Percentiles rank a stretch among this genome's conserved stretches.
Evolutionary conservation across 1,284 basidiomycete genomes (phyloP).

Genomic region (Ustilago xerochloae): DNA sequence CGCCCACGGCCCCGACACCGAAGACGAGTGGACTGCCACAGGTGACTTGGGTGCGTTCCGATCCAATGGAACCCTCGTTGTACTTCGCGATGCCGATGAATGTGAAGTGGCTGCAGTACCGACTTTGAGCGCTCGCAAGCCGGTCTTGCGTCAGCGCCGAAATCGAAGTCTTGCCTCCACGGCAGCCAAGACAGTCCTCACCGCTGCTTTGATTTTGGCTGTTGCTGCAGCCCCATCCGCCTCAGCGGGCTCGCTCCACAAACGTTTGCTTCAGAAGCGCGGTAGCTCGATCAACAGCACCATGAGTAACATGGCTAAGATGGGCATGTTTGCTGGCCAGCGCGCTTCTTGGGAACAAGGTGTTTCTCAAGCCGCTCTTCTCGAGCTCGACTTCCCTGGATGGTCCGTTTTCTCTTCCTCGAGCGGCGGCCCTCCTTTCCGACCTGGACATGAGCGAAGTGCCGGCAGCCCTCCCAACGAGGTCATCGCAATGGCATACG

Average conservation of each 20-base stretch:
- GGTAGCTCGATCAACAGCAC: slow-evolving; percentile 51
- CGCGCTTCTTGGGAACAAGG: slow-evolving; percentile 66
- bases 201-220: slow-evolving; percentile 10
- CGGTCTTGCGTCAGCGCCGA: slow-evolving; percentile 29
- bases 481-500: slow-evolving; percentile 56
- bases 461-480: slow-evolving; percentile 28
- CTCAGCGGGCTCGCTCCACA: slow-evolving; percentile 9
- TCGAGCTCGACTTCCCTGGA: slow-evolving; percentile 55
- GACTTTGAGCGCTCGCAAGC: slow-evolving; percentile 31
- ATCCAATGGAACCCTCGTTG: slow-evolving; percentile 64
- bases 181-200: slow-evolving; percentile 18
- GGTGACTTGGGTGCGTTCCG: slow-evolving; percentile 59
- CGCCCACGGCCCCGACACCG: slow-evolving; percentile 1
- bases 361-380: slow-evolving; percentile 57
- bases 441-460: slow-evolving; percentile 26
- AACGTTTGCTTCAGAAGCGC: slow-evolving; percentile 18
- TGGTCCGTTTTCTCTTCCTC: slow-evolving; percentile 58
- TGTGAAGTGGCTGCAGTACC: slow-evolving; percentile 31
- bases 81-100: slow-evolving; percentile 46
- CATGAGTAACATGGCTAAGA: slow-evolving; percentile 49
- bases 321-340: slow-evolving; percentile 54
- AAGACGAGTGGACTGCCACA: slow-evolving; percentile 49
- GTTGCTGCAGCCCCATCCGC: slow-evolving; percentile 9
- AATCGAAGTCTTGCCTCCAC: slow-evolving; percentile 4
- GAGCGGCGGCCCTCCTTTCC: slow-evolving; percentile 46